A percentile compares a stretch with the other conserved stretches of the same genome.
Evolutionary conservation across 2,329 filamentous ascomycete species (phyloP).

Genomic region (Ophiognomonia clavigignenti-juglandacearum): DNA sequence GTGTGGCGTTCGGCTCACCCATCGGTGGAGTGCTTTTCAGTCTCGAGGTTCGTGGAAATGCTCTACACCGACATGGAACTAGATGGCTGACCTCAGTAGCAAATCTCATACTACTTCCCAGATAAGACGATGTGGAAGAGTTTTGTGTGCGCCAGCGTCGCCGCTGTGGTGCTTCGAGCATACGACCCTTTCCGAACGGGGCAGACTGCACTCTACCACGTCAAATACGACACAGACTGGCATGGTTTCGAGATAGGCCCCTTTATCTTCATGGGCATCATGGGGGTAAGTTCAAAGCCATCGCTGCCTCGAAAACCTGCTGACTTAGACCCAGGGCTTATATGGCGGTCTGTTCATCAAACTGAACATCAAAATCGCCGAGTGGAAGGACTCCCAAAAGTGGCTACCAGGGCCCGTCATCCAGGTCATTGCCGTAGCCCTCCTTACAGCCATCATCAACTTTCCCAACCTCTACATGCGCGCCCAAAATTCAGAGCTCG

Average conservation of each 20-base stretch:
- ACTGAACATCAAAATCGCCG: constrained; percentile 80
- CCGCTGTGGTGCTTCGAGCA: constrained; percentile 85
- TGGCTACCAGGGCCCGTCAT: constrained; percentile 68
- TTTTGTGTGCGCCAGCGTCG: constrained; percentile 99
- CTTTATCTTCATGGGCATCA: constrained; percentile 77
- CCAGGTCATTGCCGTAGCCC: constrained; percentile 75
- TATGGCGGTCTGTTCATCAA: constrained; percentile 96
- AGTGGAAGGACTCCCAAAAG: constrained; percentile 66
- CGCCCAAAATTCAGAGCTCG: constrained; percentile 83
- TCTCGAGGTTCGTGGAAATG: constrained; percentile 59
- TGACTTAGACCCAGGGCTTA: constrained; percentile 53
- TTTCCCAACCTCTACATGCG: constrained; percentile 97
- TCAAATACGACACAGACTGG: constrained; percentile 88
- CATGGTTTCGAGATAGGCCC: constrained; percentile 91
- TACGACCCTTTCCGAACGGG: constrained; percentile 93
- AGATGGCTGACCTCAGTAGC: constrained; percentile 37
- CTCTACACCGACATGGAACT: neutral
- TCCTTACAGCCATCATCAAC: constrained; percentile 83
- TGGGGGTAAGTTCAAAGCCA: constrained; percentile 54
- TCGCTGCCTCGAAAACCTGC: neutral
- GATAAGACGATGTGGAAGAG: constrained; percentile 99
- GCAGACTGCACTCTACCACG: constrained; percentile 93
- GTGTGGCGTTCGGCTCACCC: constrained; percentile 88
- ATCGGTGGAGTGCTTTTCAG: constrained; percentile 95
- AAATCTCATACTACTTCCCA: constrained; percentile 95